Evolutionary conservation across 768 basidiomycete genomes (phyloP), one percentile per base, ranked within the genome.

Genomic region (Xerocomellus intermedius): DNA sequence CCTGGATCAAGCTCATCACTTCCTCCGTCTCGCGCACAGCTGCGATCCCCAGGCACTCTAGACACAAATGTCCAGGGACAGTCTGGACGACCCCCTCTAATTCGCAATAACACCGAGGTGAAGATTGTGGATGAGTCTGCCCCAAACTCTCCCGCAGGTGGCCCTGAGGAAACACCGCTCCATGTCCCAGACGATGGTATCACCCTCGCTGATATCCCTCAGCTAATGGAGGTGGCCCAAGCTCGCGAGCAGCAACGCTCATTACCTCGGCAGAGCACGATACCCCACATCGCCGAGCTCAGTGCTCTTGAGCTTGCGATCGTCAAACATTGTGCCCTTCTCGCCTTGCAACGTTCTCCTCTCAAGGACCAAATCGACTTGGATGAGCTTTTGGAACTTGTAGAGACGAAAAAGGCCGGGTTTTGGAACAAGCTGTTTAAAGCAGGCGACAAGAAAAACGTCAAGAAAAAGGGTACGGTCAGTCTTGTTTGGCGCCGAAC

Each of bases 341-440:
- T 95, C 7, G 82, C 84, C 8, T 77, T 99, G 43, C 83, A 85
- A 57, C 81, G 86, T 59, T 91, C 89, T 5, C 84, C 89, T 10
- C 72, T 98, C 30, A 83, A 80, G 60, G 90, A 93, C 57, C 82
- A 88, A 49, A 85, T 94, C 52, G 94, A 96, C 61, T 66, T 98
- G 61, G 97, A 98, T 57, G 97, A 99, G 68, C 78, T 98, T 50
- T 70, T 98, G 61, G 96, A 98, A 73, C 77, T 97, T 69, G 83
- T 99, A 28, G 95, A 98, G 70, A 78, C 78, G 21, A 91, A 96
- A 79, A 98, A 96, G 79, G 86, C 84, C 56, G 89, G 89, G 19
- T 97, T 97, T 74, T 99, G 94, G 94, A 90, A 91, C 59, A 93
- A 94, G 72, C 72, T 98, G 17, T 98, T 99, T 78, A 98, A 97